These are phyloP conservation scores for Cordyceps pruinosa DNA, from an alignment of 2,329 filamentous ascomycete species.

Conservation along the genomic window DNA sequence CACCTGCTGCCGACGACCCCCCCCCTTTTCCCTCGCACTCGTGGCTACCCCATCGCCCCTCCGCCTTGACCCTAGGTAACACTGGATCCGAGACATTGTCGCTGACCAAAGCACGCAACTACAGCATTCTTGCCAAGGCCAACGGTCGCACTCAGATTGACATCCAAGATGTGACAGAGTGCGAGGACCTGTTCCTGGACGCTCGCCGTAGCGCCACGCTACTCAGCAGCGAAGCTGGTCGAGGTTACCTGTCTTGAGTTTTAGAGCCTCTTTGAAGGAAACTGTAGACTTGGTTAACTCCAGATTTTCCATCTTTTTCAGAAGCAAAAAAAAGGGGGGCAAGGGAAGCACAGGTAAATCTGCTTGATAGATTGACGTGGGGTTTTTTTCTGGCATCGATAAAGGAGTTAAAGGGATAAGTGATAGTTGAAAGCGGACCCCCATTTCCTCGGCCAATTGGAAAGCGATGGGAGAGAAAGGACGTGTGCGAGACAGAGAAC, in stretches of 20 bases:
- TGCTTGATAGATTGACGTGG: neutral
- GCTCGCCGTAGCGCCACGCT: constrained; percentile 69
- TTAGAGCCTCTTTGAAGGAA: constrained; percentile 8
- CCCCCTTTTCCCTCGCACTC: constrained; percentile 2
- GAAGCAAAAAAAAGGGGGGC: no score
- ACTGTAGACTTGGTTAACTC: neutral
- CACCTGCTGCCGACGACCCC: neutral
- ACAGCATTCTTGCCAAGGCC: constrained; percentile 78
- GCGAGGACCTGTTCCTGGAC: constrained; percentile 78
- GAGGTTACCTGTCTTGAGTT: constrained; percentile 53
- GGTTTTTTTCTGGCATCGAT: neutral
- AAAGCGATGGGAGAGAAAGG: neutral
- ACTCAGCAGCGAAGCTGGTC: constrained; percentile 55
- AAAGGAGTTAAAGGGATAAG: neutral
- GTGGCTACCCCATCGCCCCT: constrained; percentile 6
- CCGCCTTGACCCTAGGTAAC: constrained; percentile 9
- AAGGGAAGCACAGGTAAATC: neutral
- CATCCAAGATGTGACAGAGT: constrained; percentile 69
- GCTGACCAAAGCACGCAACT: constrained; percentile 26
- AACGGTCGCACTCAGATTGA: constrained; percentile 72
- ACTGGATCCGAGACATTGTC: constrained; percentile 24
- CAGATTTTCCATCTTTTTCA: neutral
- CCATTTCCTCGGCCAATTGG: neutral
- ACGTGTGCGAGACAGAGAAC: neutral
- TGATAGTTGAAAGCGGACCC: neutral